Evolutionary conservation across 2,329 filamentous ascomycete species (phyloP), one percentile per base, ranked within the genome.

Genomic region (Aspergillus ustus): DNA sequence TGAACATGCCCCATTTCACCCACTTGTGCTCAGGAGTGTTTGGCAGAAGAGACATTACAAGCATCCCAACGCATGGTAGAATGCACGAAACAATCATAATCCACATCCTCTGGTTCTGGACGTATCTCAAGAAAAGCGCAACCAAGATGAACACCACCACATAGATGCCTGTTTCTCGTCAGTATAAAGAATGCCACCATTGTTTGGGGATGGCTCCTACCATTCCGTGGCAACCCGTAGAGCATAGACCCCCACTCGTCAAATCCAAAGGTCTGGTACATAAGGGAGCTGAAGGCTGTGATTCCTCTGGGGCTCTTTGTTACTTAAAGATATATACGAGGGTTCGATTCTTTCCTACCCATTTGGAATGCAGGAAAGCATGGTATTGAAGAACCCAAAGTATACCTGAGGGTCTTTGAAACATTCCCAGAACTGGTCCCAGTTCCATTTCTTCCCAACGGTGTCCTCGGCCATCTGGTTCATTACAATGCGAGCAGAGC

Each of bases 1-100:
- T 49, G 19, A 34, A 57, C 54, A 57, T 57, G 17, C 54, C 54
- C 54, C 54, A 57, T 9, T 45, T 49, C 5, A 45, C 22, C 44
- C 54, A 57, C 15, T 40, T 48, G 44, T 45, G 34, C 15, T 57
- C n/a, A 8, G 54, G 1, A 8, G 31, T 37, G 31, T 37, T 48
- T 7, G 54, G 54, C 5, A 57, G 54, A 2, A 46, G 44, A 4
- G 54, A 57, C 17, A 57, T 28, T 1, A 45, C 54, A 5, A 49
- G 25, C 17, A 57, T 34, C 4, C 9, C 54, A 7, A 57, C 20
- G 29, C 46, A 57, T 2, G 43, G 40, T 9, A 28, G 17, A 11
- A 57, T 22, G 54, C 43, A 31, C 25, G 43, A 25, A 25, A 15
- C 15, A 11, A 57, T 29, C 54, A 57, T 57, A 6, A 57, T 17